A percentile compares a stretch with the other conserved stretches of the same genome.
phyloP scores from a whole-genome alignment of 1,139 yeast genomes.

The Wickerhamomyces sp. region DNA sequence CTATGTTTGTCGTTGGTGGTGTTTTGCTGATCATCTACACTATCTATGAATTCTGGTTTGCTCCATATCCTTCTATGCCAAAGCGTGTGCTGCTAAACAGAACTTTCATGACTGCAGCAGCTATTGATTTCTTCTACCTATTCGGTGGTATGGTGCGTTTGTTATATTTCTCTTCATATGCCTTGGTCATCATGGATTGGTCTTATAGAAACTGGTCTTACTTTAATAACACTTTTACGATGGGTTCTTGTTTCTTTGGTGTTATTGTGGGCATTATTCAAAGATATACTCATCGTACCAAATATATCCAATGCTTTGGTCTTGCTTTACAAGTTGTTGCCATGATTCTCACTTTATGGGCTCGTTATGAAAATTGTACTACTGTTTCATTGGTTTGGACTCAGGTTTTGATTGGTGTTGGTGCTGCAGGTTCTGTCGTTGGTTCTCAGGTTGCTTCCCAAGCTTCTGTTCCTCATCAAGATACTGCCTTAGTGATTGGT shows the following conservation, averaged over 20 bases:
- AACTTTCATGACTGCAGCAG: conserved; percentile 30
- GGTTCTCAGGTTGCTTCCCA: conserved; percentile 32
- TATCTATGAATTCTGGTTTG: conserved; percentile 27
- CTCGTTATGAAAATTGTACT: conserved; percentile 22
- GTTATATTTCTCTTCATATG: conserved; percentile 29
- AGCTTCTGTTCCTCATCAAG: conserved; percentile 41
- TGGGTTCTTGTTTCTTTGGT: conserved; percentile 34
- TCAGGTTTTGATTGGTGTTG: conserved; percentile 25
- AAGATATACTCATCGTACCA: conserved; percentile 31
- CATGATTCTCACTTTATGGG: conserved; percentile 27
- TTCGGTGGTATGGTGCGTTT: conserved; percentile 26
- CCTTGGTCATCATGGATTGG: conserved; percentile 26
- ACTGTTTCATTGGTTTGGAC: conserved; percentile 26
- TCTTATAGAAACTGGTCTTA: conserved; percentile 30
- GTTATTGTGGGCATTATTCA: conserved; percentile 29
- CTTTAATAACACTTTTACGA: conserved; percentile 31
- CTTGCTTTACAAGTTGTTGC: conserved; percentile 29
- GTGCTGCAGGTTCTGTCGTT: conserved; percentile 32
- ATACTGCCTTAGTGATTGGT: conserved; percentile 42
- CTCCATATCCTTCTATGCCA: conserved; percentile 35
- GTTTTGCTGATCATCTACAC: conserved; percentile 26
- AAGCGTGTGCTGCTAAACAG: conserved; percentile 30
- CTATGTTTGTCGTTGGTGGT: conserved; percentile 35
- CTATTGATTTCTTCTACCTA: conserved; percentile 29
- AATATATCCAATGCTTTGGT: conserved; percentile 29